These are phyloP conservation scores for Pseudozyma hubeiensis DNA, from an alignment of 1,284 basidiomycete genomes.

Conservation along the genomic window DNA sequence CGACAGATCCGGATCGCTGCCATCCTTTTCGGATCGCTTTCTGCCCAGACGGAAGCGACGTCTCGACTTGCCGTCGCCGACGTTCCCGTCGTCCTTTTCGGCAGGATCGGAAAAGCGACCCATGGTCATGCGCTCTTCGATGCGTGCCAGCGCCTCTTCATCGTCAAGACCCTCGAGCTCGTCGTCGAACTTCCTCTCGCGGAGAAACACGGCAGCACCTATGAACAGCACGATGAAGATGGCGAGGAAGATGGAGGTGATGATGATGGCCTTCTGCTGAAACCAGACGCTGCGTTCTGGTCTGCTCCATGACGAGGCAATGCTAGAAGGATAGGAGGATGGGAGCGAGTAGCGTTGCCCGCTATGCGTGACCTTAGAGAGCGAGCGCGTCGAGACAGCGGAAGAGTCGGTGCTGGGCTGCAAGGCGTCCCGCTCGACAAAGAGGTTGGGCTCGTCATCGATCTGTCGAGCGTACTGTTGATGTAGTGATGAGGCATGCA, in stretches of 20 bases:
- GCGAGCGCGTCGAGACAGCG: not conserved
- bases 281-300: constrained; percentile 62
- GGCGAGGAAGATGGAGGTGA: constrained; percentile 65
- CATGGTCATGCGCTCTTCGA: constrained; percentile 48
- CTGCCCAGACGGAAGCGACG: constrained; percentile 23
- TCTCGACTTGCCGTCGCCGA: constrained; percentile 16
- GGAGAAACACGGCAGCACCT: constrained; percentile 63
- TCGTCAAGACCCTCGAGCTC: constrained; percentile 50
- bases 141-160: constrained; percentile 44
- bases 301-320: constrained; percentile 55
- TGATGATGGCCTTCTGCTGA: constrained; percentile 64
- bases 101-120: constrained; percentile 24
- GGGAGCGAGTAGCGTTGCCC: constrained; percentile 44
- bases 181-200: constrained; percentile 58
- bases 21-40: constrained; percentile 30
- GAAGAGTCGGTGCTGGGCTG: constrained; percentile 8
- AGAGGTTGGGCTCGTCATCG: constrained; percentile 23
- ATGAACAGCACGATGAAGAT: constrained; percentile 68
- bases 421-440: constrained; percentile 25
- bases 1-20: constrained; percentile 18
- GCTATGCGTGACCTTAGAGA: constrained; percentile 5
- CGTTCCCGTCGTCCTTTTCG: constrained; percentile 19
- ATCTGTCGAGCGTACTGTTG: constrained; percentile 29
- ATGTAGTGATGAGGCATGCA: constrained; percentile 6
- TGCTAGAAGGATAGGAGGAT: constrained; percentile 50